phyloP scores from a whole-genome alignment of 768 basidiomycete genomes.

The Phlegmacium glaucopus region DNA sequence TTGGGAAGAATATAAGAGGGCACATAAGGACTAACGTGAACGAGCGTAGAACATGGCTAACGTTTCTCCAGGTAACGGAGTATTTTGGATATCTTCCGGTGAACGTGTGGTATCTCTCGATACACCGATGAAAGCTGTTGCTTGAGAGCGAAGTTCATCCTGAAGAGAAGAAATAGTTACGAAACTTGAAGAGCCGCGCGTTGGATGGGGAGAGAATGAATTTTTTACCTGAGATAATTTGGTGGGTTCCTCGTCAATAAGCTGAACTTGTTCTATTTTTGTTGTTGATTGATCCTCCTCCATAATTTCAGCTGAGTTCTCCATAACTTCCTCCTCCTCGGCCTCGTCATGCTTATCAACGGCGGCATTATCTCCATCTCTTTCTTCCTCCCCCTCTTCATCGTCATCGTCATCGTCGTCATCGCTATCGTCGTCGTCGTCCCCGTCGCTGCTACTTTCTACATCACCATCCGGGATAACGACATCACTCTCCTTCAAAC shows the following conservation, averaged over 20 bases:
- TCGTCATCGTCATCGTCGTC: constrained; percentile 54
- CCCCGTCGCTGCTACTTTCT: constrained; percentile 59
- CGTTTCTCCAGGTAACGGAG: constrained; percentile 82
- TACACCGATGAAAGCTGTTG: constrained; percentile 54
- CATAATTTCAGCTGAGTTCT: constrained; percentile 5
- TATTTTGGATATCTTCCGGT: constrained; percentile 66
- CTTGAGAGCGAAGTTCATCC: constrained; percentile 32
- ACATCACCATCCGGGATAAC: constrained; percentile 60
- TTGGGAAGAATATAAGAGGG: not conserved
- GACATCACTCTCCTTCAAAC: constrained; percentile 65
- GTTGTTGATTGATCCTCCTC: constrained; percentile 2
- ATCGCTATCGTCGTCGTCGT: constrained; percentile 54
- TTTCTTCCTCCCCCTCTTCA: constrained; percentile 35
- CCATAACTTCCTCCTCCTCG: constrained; percentile 18
- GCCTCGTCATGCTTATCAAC: no score
- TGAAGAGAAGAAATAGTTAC: constrained; percentile 8
- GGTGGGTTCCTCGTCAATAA: not conserved
- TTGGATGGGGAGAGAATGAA: not conserved
- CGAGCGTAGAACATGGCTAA: constrained; percentile 81
- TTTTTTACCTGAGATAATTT: not conserved
- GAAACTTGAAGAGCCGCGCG: not conserved
- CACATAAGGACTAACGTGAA: constrained; percentile 49
- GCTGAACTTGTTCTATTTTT: no score
- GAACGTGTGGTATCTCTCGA: constrained; percentile 55
- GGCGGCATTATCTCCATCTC: constrained; percentile 40